Conservation (phyloP, 2,329 filamentous ascomycete genomes). For the Penicillium polonicum region DNA sequence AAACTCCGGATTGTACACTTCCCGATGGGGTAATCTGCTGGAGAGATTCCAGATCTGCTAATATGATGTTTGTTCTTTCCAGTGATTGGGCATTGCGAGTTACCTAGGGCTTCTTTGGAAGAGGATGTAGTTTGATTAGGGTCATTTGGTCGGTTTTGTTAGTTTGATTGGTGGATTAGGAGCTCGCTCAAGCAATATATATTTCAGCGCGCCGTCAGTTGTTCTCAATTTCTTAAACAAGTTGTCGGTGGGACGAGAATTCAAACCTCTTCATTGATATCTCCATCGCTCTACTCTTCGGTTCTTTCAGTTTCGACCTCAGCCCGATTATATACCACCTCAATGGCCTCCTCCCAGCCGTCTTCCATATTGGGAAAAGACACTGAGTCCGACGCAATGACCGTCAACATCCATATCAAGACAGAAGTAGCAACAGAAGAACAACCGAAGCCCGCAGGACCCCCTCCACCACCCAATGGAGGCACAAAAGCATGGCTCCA, state of each 20-base stretch:
- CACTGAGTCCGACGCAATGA: background rate
- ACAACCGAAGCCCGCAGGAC: background rate
- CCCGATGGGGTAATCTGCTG: background rate
- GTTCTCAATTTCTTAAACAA: background rate
- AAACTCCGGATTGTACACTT: background rate
- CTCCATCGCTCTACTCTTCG: background rate
- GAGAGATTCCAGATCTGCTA: background rate
- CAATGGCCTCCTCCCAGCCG: background rate
- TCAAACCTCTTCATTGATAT: background rate
- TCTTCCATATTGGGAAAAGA: background rate
- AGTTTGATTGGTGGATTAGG: background rate
- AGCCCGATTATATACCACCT: background rate
- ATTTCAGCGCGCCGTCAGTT: background rate
- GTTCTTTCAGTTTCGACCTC: background rate
- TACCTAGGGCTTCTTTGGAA: too few relatives aligned
- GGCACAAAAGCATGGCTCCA: constrained; percentile 32
- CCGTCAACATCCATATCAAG: background rate
- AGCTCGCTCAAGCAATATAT: background rate
- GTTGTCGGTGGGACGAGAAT: too few relatives aligned
- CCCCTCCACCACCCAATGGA: constrained; percentile 13
- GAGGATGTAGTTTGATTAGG: background rate
- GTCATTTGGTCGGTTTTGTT: background rate
- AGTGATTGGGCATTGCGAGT: background rate
- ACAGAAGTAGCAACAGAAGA: background rate
- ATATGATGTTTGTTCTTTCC: background rate